Base-by-base conservation (phyloP, 768 basidiomycete genomes). In the Auriscalpium vulgare region DNA sequence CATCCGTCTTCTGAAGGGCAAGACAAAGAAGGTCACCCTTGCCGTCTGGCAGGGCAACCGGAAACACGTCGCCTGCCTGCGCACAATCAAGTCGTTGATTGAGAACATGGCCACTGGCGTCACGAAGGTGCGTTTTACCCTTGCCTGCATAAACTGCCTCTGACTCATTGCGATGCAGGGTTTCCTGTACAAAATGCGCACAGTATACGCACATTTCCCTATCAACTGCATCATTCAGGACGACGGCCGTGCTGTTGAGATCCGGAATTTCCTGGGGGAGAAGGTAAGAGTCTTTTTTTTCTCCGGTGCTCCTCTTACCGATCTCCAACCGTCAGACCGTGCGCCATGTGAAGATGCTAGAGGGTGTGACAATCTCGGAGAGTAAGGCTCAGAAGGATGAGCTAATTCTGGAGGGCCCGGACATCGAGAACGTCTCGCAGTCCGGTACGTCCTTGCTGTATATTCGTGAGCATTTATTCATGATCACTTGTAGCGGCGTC, bases 181-280 rank as follows among this genome's bases (percentile, higher is more conserved):
- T 60, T 99, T 98, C 85, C 84, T 85, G 66, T 99, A 99, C 84
- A 99, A 98, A 87, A 97, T 99, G 95, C 91, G 95, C 65, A 82
- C 93, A 29, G 97, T 99, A 52, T 99, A 98, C 69, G 97, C 97
- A 65, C 97, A 99, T 79, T 99, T 99, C 80, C 97, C 97, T 59
- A 97, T 99, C 81, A 99, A 99, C 79, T 87, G 88, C 71, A 95
- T 97, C 71, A 91, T 95, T 66, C 85, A 89, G 70, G 83, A 89
- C 8, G 71, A 71, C 57, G 91, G 89, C 53, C 70, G 67, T 40
- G 72, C 82, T 49, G 73, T 95, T 48, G 94, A 95, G 71, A 95
- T 97, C 72, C 88, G 94, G 61, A 95, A 95, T 75, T 95, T 95
- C 76, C 76, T 95, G 69, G 92, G 93, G 60, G 91, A 93, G 77